Base-by-base conservation (phyloP, 805 yeast species). In the Priceomyces melissophilus region DNA sequence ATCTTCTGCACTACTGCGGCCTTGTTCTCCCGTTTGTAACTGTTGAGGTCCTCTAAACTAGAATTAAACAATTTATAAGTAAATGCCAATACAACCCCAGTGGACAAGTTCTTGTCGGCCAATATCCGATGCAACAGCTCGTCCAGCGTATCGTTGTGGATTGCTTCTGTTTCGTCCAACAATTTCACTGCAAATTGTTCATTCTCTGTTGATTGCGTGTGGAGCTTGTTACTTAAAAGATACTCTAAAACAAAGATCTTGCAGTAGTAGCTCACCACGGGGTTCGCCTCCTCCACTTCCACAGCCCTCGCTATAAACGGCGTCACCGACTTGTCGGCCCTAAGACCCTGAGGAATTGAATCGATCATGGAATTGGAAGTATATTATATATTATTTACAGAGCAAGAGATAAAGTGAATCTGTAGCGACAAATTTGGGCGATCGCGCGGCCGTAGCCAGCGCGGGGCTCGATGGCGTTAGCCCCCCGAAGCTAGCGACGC, bases 221-320 rank as follows among this genome's bases (percentile, higher is more conserved):
- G 96, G 14, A 82, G 64, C 41, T 79, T 75, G 32, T 74, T 61
- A 29, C 71, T 70, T 14, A 91, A 64, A 3, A 91, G 81, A 51
- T 78, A 69, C 58, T 90, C 91, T 2, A 86, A 82, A 0, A 89
- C 86, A 54, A 84, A 82, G 37, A 48, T 50, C 58, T 71, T 73
- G 61, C 93, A 84, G 60, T 76, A 85, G 60, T 87, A 87, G 4
- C 91, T 69, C 23, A 87, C 75, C 9, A 82, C 63, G 0, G 95
- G 89, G 46, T 86, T 83, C 8, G 70, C 73, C 0, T 51, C 44
- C 13, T 63, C 69, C 31, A 87, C 53, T 49, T 88, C 96, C 8
- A 57, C 60, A 14, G 87, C 69, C 6, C 90, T 71, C 5, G 67
- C 60, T 12, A 81, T 59, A 47, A 58, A 80, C 0, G 81, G 75